Evolutionary conservation across 2,329 filamentous ascomycete genomes (phyloP), one percentile per base, ranked within the genome.

Genomic region (Coleophoma cylindrospora): DNA sequence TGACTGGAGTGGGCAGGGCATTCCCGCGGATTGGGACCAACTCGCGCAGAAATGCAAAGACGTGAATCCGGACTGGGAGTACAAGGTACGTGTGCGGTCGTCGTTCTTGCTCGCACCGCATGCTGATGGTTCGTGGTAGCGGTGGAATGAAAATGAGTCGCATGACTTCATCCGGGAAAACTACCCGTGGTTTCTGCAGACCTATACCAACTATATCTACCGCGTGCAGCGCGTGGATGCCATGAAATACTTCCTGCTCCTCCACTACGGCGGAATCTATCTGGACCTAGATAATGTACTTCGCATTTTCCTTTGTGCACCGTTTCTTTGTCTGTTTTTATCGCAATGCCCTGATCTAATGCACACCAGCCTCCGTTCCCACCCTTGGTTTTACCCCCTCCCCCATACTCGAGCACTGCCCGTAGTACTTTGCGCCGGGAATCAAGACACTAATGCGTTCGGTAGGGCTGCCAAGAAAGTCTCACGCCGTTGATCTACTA

Each of bases 221-320:
- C 82, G 83, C 7, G 87, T 90, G 50, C 84, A 89, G 65, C 81
- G 84, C 51, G 84, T 84, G 40, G 86, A 89, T 60, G 74, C 84
- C 15, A 85, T 90, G 55, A 77, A 86, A 45, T 90, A 90, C 69
- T 89, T 90, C 63, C 76, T 89, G 17, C 75, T 90, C 34, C 74
- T 83, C 46, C 79, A 87, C 65, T 89, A 79, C 62, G 86, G 86
- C 47, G 86, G 86, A 22, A 81, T 87, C 49, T 89, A 89, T 65
- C 81, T 90, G 58, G 86, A 90, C 60, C 66, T 87, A 45, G 84
- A 88, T 64, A 83, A 84, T 47, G 57, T 57, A 38, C 22, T 48
- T 38, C n/a, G 21, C 44, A 17, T 36, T 37, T 15, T 15, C 41
- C 38, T 12, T 41, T 19, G 14, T 38, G n/a, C 12, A 19, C 27